Percentiles rank a stretch among this genome's conserved stretches.
Evolutionary conservation across 495 filamentous ascomycete genomes (phyloP).

Genomic region (Talaromyces trachyspermus): DNA sequence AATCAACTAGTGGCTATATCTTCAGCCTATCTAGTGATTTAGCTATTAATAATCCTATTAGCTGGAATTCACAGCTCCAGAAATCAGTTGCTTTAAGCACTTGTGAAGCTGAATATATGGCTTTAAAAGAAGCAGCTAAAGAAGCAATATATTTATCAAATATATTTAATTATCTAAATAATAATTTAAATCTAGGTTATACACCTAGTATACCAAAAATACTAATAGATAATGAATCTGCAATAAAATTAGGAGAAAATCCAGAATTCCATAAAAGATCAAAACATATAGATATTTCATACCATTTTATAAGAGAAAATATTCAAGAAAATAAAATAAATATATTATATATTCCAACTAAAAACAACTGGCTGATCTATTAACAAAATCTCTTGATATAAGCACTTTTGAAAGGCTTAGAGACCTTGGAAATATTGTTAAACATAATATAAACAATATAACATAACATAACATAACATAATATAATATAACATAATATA

Average conservation of each 20-base stretch:
- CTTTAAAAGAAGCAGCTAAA: conserved; percentile 15
- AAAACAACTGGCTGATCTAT: background rate
- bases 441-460: too few relatives aligned
- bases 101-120: conserved; percentile 12
- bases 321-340: conserved; percentile 2
- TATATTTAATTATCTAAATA: conserved; percentile 13
- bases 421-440: background rate
- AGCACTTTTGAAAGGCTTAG: background rate
- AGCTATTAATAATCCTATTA: background rate
- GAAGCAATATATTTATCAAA: conserved; percentile 13
- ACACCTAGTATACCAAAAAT: background rate
- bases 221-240: background rate
- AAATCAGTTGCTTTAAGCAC: conserved; percentile 8
- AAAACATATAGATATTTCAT: background rate
- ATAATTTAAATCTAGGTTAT: background rate
- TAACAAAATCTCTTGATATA: background rate
- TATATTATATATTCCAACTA: background rate
- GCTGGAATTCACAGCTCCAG: background rate
- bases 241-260: background rate
- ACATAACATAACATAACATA: too few relatives aligned
- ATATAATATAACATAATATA: too few relatives aligned
- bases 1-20: background rate
- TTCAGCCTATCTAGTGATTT: background rate
- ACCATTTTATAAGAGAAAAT: conserved; percentile 1
- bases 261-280: background rate